phyloP scores from a whole-genome alignment of 176 grass and related monocot genomes.

The Dactylis glomerata region DNA sequence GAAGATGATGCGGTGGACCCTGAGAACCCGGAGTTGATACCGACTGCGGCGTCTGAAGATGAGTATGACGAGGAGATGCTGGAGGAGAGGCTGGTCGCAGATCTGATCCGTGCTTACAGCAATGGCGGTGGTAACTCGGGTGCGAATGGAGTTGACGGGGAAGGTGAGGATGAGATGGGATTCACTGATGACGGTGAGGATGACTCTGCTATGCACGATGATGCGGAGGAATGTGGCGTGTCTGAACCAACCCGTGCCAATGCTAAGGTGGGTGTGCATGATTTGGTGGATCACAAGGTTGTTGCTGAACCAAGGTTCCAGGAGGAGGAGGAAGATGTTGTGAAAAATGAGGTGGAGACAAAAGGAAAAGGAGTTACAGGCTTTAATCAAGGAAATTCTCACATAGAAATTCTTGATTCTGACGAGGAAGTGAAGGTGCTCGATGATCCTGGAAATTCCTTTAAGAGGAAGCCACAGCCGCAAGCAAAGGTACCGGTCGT shows the following conservation, averaged over 20 bases:
- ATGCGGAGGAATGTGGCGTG: slow-evolving; percentile 17
- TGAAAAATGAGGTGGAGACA: not conserved
- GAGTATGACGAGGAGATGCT: slow-evolving; percentile 34
- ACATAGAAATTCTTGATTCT: slow-evolving; percentile 26
- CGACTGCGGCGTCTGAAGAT: slow-evolving; percentile 27
- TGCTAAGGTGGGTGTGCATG: slow-evolving; percentile 16
- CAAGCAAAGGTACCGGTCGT: slow-evolving; percentile 28
- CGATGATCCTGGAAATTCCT: not conserved
- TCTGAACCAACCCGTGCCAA: not conserved
- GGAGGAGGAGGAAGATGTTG: not conserved
- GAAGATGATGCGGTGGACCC: not conserved
- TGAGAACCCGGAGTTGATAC: not conserved
- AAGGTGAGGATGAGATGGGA: slow-evolving; percentile 38
- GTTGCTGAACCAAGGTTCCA: not conserved
- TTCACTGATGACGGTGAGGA: slow-evolving; percentile 27
- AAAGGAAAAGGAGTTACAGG: not conserved
- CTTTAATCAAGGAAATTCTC: slow-evolving; percentile 6
- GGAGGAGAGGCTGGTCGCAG: slow-evolving; percentile 46
- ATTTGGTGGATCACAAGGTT: slow-evolving; percentile 13
- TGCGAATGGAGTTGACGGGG: slow-evolving; percentile 32
- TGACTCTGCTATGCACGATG: not conserved
- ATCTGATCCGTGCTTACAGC: slow-evolving; percentile 49
- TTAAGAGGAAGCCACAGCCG: not conserved
- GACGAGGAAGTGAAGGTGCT: slow-evolving; percentile 39
- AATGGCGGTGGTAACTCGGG: slow-evolving; percentile 48